Evolutionary conservation across 2,329 filamentous ascomycete species (phyloP).

Genomic region (Penicillium frequentans): DNA sequence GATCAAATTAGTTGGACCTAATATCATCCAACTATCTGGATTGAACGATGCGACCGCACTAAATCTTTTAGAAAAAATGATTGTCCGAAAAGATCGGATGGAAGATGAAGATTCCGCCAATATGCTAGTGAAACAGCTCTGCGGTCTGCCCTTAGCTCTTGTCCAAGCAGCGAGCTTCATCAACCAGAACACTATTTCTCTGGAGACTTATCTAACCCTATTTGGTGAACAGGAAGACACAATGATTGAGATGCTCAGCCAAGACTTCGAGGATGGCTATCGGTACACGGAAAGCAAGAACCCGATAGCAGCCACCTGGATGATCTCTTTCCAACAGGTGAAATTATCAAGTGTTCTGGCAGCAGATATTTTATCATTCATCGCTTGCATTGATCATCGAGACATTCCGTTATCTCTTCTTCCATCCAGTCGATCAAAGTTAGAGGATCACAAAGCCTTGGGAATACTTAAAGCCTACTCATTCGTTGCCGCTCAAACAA

Average conservation of each 20-base stretch:
- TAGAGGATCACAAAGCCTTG: constrained; percentile 8
- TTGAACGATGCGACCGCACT: neutral
- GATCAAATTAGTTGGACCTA: neutral
- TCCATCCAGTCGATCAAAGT: neutral
- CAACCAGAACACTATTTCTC: constrained; percentile 5
- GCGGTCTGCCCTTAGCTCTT: constrained; percentile 14
- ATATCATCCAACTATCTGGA: constrained; percentile 10
- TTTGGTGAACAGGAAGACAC: constrained; percentile 5
- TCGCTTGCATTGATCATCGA: constrained; percentile 13
- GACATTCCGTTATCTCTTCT: constrained; percentile 17
- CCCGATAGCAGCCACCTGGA: constrained; percentile 13
- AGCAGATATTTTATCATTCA: constrained; percentile 12
- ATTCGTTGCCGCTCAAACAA: constrained; percentile 8
- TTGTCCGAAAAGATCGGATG: neutral
- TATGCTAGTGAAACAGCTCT: constrained; percentile 6
- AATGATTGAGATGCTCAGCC: constrained; percentile 7
- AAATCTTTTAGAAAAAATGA: constrained; percentile 2
- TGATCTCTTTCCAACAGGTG: constrained; percentile 19
- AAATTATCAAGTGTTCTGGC: neutral
- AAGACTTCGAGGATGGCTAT: constrained; percentile 14
- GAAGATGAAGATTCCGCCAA: neutral
- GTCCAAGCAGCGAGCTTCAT: constrained; percentile 15
- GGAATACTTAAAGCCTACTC: constrained; percentile 13
- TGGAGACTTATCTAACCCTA: constrained; percentile 6
- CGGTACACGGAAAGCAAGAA: constrained; percentile 14